Evolutionary conservation across 371 early-diverging fungal genomes (phyloP).

Genomic region (Nosema muscidifuracis): DNA sequence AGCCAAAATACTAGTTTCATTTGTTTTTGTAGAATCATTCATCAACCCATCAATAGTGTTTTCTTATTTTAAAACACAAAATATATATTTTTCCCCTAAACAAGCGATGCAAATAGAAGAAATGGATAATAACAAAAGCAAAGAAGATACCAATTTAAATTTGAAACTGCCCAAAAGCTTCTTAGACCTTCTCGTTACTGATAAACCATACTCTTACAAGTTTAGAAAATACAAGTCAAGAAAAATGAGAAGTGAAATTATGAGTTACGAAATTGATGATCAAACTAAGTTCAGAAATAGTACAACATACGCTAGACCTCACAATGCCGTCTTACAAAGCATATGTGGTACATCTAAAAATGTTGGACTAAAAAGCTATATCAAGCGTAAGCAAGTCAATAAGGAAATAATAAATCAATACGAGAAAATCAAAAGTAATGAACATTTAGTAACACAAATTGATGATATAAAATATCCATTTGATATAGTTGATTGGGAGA

Average conservation of each 20-base stretch:
- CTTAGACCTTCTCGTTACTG: slow-evolving; percentile 43
- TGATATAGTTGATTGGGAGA: slow-evolving; percentile 62
- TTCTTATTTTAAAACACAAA: too few species aligned
- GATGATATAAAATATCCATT: slow-evolving; percentile 43
- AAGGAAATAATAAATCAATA: slow-evolving; percentile 40
- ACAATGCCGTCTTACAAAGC: slow-evolving; percentile 35
- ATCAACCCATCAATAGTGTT: too few species aligned
- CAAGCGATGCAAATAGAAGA: too few species aligned
- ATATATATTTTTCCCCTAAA: too few species aligned
- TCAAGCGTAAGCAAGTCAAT: slow-evolving; percentile 50
- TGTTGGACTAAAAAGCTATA: slow-evolving; percentile 36
- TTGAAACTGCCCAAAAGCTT: slow-evolving; percentile 31
- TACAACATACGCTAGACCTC: slow-evolving; percentile 30
- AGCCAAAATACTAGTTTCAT: too few species aligned
- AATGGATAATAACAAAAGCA: too few species aligned
- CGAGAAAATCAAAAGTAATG: slow-evolving; percentile 11
- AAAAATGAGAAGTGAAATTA: slow-evolving; percentile 48
- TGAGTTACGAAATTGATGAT: slow-evolving; percentile 59
- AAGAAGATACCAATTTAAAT: too few species aligned
- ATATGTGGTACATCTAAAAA: slow-evolving; percentile 34
- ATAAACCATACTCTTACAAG: slow-evolving; percentile 58
- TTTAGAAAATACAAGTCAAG: slow-evolving; percentile 54
- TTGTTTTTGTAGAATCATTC: too few species aligned
- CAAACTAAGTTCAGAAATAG: slow-evolving; percentile 55
- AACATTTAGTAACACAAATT: slow-evolving; percentile 1